A percentile compares a stretch with the other conserved stretches of the same genome.
Conservation (phyloP, 257 asterid species). For the Nicotiana attenuata region DNA sequence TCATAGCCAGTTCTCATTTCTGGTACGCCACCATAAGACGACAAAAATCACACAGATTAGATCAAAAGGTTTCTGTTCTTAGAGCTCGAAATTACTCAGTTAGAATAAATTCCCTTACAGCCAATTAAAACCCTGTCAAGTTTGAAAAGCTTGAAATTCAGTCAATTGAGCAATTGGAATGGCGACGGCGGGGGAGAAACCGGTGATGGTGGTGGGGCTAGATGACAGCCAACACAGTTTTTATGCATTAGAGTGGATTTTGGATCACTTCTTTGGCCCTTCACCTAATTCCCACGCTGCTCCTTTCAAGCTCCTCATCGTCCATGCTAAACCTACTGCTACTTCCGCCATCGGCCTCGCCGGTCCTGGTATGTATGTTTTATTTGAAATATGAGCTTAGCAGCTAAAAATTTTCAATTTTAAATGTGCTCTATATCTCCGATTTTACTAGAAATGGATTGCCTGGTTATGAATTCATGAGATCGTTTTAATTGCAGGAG, state of each 20-base stretch:
- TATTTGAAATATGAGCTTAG: no score
- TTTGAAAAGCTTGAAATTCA: no score
- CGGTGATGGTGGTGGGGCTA: constrained; percentile 73
- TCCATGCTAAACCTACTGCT: constrained; percentile 63
- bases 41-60: background rate
- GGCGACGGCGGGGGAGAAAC: constrained; percentile 39
- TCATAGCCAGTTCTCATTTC: background rate
- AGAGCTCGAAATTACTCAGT: no score
- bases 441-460: no score
- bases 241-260: constrained; percentile 75
- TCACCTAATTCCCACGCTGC: constrained; percentile 26
- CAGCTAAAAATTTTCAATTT: no score
- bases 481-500: constrained; percentile 28
- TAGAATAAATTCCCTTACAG: no score
- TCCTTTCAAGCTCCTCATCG: constrained; percentile 55
- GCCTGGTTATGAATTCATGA: no score
- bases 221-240: constrained; percentile 82
- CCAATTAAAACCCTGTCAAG: no score
- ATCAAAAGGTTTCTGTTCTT: no score
- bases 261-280: constrained; percentile 58
- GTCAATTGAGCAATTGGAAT: background rate
- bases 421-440: no score
- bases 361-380: constrained; percentile 53
- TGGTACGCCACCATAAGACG: background rate
- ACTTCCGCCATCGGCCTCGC: constrained; percentile 45